Percentiles rank a stretch among this genome's conserved stretches.
Evolutionary conservation across 257 asterid species (phyloP).

Genomic region (Vinca minor): DNA sequence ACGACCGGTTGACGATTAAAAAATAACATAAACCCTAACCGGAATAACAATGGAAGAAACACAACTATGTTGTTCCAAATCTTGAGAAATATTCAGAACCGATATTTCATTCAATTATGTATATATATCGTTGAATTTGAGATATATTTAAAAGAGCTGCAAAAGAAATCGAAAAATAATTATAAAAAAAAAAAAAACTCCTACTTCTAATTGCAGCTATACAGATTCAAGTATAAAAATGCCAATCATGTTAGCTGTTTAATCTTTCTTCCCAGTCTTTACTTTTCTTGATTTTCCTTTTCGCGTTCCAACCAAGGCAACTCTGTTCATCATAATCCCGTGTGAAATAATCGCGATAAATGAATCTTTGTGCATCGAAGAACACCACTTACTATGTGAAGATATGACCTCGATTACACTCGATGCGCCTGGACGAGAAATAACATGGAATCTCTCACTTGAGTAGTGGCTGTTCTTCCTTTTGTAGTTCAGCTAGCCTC

Average conservation of each 20-base stretch:
- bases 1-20: no score
- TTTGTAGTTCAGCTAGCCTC: conserved; percentile 55
- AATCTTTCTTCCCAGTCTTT: not conserved
- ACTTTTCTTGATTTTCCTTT: not conserved
- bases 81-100: conserved; percentile 1
- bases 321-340: not conserved
- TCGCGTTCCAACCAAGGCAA: not conserved
- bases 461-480: conserved; percentile 48
- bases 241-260: conserved; percentile 13
- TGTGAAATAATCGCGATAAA: not conserved
- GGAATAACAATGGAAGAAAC: no score
- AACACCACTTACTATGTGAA: not conserved
- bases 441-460: conserved; percentile 27
- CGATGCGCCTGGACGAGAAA: not conserved
- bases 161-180: conserved; percentile 5
- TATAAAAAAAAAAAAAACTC: no score
- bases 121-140: conserved; percentile 8
- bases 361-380: conserved; percentile 1
- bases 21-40: no score
- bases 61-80: no score
- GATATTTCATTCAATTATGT: conserved; percentile 14
- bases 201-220: not conserved
- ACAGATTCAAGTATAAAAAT: conserved; percentile 7
- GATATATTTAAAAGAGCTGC: not conserved
- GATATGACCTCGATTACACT: not conserved